Evolutionary conservation across 192 early-diverging fungal genomes (phyloP).

Genomic region (Diversispora epigaea): DNA sequence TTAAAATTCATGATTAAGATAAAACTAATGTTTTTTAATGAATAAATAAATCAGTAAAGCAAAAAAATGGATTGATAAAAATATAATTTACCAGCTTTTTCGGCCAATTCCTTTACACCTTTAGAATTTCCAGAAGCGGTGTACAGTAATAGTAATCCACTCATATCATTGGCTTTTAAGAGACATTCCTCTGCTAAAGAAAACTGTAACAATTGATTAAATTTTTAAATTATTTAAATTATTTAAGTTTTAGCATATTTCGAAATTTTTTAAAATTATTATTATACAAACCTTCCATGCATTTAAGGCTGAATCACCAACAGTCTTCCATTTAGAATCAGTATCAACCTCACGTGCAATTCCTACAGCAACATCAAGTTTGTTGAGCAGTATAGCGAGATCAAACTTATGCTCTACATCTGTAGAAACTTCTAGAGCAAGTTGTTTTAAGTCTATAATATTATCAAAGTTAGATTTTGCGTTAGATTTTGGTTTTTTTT

Average conservation of each 20-base stretch:
- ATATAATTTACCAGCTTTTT: conserved; percentile 49
- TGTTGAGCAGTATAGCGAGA: conserved; percentile 82
- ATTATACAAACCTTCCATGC: conserved; percentile 75
- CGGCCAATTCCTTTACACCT: conserved; percentile 76
- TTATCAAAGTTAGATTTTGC: neutral
- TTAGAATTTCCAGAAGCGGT: conserved; percentile 80
- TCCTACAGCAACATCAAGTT: conserved; percentile 77
- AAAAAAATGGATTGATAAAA: neutral
- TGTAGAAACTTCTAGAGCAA: conserved; percentile 91
- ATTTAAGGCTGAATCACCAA: conserved; percentile 86
- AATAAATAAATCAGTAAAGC: neutral
- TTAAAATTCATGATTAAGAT: conserved; percentile 7
- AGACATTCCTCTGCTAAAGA: conserved; percentile 88
- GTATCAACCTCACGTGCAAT: conserved; percentile 85
- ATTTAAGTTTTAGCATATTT: too few species aligned
- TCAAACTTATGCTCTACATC: conserved; percentile 97
- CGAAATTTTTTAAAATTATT: too few species aligned
- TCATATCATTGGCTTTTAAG: conserved; percentile 82
- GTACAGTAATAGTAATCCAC: conserved; percentile 88
- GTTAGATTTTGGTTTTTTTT: neutral
- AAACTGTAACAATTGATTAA: conserved; percentile 10
- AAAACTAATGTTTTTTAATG: neutral
- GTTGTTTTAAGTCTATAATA: conserved; percentile 70
- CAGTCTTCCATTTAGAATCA: conserved; percentile 90
- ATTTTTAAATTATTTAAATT: neutral